Conservation (phyloP, 331 rosid species). For the Quercus phellos region DNA sequence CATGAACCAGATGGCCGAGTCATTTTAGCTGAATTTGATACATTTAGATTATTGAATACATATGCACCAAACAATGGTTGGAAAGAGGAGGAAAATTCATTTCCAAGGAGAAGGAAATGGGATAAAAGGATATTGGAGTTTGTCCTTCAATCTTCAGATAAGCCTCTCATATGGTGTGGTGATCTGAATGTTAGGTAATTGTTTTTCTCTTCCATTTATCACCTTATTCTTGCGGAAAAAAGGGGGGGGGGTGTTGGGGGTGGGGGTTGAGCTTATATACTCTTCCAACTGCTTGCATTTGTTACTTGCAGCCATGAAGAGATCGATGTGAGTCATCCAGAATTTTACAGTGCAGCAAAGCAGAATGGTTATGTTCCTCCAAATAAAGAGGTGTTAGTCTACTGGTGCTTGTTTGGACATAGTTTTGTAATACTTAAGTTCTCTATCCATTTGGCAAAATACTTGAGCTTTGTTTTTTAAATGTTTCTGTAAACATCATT, state of each 20-base stretch:
- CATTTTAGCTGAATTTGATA: slow-evolving; percentile 82
- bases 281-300: slow-evolving; percentile 14
- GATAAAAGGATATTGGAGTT: slow-evolving; percentile 86
- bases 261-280: neutral
- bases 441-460: neutral
- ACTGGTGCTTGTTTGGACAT: slow-evolving; percentile 16
- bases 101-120: slow-evolving; percentile 96
- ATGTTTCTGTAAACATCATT: neutral
- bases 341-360: slow-evolving; percentile 80
- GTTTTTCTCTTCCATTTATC: slow-evolving; percentile 16
- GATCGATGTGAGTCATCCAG: slow-evolving; percentile 94
- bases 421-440: slow-evolving; percentile 5
- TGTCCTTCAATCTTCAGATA: slow-evolving; percentile 67
- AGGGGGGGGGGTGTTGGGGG: neutral
- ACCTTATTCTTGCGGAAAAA: neutral
- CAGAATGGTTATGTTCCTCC: slow-evolving; percentile 81
- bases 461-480: neutral
- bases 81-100: slow-evolving; percentile 95
- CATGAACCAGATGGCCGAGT: slow-evolving; percentile 94
- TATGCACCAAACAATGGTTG: slow-evolving; percentile 95
- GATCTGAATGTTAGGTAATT: slow-evolving; percentile 92
- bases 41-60: slow-evolving; percentile 71
- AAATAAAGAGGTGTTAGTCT: slow-evolving; percentile 63
- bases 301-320: slow-evolving; percentile 58
- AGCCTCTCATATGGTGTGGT: slow-evolving; percentile 97